Evolutionary conservation across 1,284 basidiomycete genomes (phyloP), one percentile per base, ranked within the genome.

Genomic region (Trichosporon sp.): DNA sequence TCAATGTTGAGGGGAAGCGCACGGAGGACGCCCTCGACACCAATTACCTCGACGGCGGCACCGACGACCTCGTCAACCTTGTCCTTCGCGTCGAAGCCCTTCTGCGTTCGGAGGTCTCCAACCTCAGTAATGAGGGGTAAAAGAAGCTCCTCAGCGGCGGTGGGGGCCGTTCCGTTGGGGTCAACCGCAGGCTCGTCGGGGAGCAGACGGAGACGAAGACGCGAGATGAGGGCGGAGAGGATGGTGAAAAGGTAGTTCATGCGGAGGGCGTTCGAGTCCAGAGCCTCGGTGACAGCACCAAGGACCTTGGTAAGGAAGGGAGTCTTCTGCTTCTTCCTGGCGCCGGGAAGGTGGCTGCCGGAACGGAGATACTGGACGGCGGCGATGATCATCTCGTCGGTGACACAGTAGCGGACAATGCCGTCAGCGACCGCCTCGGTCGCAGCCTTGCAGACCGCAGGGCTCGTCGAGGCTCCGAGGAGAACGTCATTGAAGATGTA

Each of bases 61-160:
- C 91, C 90, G 48, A 99, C 85, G 1, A 92, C 90, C 4, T 86
- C 86, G 82, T 99, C 97, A 31, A 91, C 94, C 65, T 89, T 89
- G 81, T 96, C 94, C 82, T 94, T 96, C 83, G 92, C 88, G 83
- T 98, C 95, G 78, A 99, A 99, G 4, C 87, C 89, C 82, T 91
- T 92, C 78, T 92, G 87, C 43, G 88, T 86, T 56, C 96, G 86
- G 71, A 97, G 84, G 56, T 91, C 90, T 1, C 90, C 93, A 35
- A 97, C 86, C 70, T 89, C 89, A 73, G 87, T 85, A 66, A 98
- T 87, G n/a, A 94, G 82, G 40, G 90, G 89, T 63, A 92, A 81
- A 26, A 96, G 85, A 7, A 98, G 87, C 61, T 85, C 81, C 78
- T 93, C 89, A 2, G 93, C 91, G 6, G 90, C 91, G 4, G 91